Evolutionary conservation across 2,329 filamentous ascomycete genomes (phyloP).

Genomic region (Phoma sp.): DNA sequence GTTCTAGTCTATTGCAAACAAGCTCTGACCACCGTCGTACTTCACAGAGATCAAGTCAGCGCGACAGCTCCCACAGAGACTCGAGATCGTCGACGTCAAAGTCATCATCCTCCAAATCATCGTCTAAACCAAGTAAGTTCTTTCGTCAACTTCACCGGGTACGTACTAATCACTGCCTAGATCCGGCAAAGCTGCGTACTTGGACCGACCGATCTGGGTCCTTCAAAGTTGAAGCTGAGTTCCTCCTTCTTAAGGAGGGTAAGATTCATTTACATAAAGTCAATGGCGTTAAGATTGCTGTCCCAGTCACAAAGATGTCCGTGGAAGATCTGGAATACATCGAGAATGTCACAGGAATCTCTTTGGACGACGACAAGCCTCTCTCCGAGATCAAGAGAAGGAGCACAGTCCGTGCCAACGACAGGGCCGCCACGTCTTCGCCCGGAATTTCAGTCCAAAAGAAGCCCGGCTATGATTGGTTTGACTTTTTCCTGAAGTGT

Average conservation of each 20-base stretch:
- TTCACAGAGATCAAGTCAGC: slow-evolving; percentile 73
- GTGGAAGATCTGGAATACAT: slow-evolving; percentile 94
- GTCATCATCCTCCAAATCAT: slow-evolving; percentile 50
- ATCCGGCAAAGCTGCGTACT: slow-evolving; percentile 79
- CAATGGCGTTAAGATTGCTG: slow-evolving; percentile 98
- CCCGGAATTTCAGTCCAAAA: slow-evolving; percentile 70
- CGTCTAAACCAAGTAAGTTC: slow-evolving; percentile 74
- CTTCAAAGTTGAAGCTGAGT: slow-evolving; percentile 97
- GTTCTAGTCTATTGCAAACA: slow-evolving; percentile 75
- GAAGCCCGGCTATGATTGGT: slow-evolving; percentile 92
- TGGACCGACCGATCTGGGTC: slow-evolving; percentile 97
- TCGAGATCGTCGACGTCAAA: slow-evolving; percentile 52
- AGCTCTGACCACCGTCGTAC: slow-evolving; percentile 70
- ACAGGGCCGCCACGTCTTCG: slow-evolving; percentile 39
- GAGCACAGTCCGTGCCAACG: slow-evolving; percentile 58
- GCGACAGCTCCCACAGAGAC: slow-evolving; percentile 68
- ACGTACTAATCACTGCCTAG: slow-evolving; percentile 44
- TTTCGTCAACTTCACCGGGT: slow-evolving; percentile 13
- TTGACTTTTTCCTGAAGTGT: slow-evolving; percentile 94
- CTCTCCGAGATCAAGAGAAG: slow-evolving; percentile 76
- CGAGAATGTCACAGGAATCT: slow-evolving; percentile 83
- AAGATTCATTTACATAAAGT: slow-evolving; percentile 98
- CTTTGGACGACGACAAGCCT: slow-evolving; percentile 89
- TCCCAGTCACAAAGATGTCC: slow-evolving; percentile 95
- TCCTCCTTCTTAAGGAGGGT: slow-evolving; percentile 89